Conservation (phyloP, 179 eudicot species). For the Silene vulgaris region DNA sequence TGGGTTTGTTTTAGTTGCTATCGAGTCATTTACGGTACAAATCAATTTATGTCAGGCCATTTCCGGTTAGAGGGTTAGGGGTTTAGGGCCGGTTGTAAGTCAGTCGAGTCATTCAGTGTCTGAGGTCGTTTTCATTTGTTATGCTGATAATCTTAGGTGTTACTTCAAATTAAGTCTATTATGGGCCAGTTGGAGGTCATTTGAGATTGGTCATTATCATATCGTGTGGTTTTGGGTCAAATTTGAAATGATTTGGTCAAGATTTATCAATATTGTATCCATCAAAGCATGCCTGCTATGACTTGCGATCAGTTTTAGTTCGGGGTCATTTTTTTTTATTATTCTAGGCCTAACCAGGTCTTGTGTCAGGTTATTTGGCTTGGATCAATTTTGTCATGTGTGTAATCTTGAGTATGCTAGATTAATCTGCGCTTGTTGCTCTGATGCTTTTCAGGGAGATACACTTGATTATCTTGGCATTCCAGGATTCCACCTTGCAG, state of each 20-base stretch:
- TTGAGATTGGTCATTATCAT: background rate
- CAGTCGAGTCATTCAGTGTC: background rate
- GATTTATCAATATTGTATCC: background rate
- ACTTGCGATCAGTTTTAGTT: background rate
- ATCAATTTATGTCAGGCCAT: background rate
- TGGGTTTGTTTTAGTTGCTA: no score
- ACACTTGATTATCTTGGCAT: conserved; percentile 98
- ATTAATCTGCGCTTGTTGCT: conserved; percentile 2
- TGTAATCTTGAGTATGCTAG: background rate
- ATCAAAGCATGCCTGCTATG: background rate
- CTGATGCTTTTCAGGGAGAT: conserved; percentile 55
- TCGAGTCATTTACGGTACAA: background rate
- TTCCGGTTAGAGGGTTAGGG: background rate
- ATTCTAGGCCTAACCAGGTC: background rate
- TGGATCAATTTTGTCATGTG: background rate
- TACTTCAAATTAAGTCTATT: background rate
- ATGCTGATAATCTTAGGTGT: background rate
- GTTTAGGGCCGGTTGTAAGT: background rate
- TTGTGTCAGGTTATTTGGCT: background rate
- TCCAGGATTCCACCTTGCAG: conserved; percentile 94
- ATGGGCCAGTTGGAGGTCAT: background rate
- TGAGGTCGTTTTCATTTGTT: background rate
- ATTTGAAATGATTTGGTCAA: background rate
- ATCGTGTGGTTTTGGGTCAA: background rate
- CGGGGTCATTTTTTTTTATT: background rate